These are phyloP conservation scores for Aspergillus sp. DNA, from an alignment of 2,329 filamentous ascomycete genomes.

Conservation along the genomic window DNA sequence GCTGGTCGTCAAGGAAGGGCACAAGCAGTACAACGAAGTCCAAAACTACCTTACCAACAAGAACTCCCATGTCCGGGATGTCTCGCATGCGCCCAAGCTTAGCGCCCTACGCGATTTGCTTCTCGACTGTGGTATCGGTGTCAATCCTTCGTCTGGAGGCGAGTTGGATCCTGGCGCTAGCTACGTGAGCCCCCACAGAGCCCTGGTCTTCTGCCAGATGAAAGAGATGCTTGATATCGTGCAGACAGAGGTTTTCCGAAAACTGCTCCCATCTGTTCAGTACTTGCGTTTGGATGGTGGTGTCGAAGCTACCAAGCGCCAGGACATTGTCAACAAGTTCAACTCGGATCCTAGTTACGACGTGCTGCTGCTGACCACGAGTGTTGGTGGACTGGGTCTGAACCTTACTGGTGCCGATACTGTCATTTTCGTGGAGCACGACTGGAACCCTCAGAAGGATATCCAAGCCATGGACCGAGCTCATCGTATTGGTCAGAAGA, in stretches of 20 bases:
- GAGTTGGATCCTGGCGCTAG: constrained; percentile 58
- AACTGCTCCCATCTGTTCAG: constrained; percentile 86
- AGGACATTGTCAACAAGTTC: constrained; percentile 98
- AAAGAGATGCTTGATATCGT: constrained; percentile 99
- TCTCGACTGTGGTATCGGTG: constrained; percentile 97
- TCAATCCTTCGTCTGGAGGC: constrained; percentile 54
- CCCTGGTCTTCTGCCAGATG: constrained; percentile 98
- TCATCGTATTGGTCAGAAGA: constrained; percentile 98
- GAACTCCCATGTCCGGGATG: constrained; percentile 77
- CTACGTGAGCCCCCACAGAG: constrained; percentile 92
- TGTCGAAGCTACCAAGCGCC: constrained; percentile 87
- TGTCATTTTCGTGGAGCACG: constrained; percentile 98
- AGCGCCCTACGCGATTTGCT: constrained; percentile 83
- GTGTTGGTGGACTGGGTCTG: constrained; percentile 86
- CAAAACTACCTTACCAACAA: constrained; percentile 74
- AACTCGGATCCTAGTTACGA: constrained; percentile 97
- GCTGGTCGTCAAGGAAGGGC: constrained; percentile 89
- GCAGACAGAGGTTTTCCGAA: constrained; percentile 84
- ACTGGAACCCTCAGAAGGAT: constrained; percentile 99
- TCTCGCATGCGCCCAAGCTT: constrained; percentile 86
- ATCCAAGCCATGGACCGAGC: constrained; percentile 98
- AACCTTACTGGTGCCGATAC: constrained; percentile 97
- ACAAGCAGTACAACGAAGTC: constrained; percentile 83
- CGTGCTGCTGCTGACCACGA: constrained; percentile 86
- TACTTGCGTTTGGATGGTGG: constrained; percentile 90